phyloP scores from a whole-genome alignment of 352 stramenopile species.

The Phytophthora vignae region DNA sequence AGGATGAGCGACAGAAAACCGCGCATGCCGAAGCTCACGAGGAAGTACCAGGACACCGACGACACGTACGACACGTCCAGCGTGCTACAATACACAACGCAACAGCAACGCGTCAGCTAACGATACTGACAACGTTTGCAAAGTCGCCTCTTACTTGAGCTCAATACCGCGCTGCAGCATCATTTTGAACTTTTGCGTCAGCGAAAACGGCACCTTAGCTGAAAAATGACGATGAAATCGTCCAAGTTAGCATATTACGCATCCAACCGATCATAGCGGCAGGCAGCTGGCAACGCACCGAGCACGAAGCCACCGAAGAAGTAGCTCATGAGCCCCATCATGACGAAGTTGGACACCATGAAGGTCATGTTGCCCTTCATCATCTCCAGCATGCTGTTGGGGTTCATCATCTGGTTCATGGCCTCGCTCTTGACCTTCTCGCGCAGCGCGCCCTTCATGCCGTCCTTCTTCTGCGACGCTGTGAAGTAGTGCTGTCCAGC shows the following conservation, averaged over 20 bases:
- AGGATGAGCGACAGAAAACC: constrained; percentile 97
- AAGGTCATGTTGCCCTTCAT: constrained; percentile 99
- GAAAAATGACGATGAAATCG: constrained; percentile 1
- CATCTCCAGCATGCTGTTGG: constrained; percentile 97
- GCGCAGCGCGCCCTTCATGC: constrained; percentile 82
- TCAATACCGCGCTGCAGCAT: constrained; percentile 98
- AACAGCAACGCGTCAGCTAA: constrained; percentile 19
- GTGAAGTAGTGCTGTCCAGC: constrained; percentile 81
- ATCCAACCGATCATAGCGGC: neutral
- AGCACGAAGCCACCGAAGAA: constrained; percentile 99
- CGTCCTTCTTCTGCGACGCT: constrained; percentile 89
- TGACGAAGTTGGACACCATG: constrained; percentile 99
- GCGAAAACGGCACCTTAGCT: constrained; percentile 98
- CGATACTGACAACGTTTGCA: neutral
- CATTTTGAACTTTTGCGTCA: constrained; percentile 98
- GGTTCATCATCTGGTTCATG: constrained; percentile 96
- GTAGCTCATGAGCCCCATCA: constrained; percentile 99
- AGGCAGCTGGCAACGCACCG: constrained; percentile 45
- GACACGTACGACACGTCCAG: constrained; percentile 98
- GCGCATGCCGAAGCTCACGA: constrained; percentile 99
- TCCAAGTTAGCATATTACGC: neutral
- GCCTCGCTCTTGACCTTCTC: constrained; percentile 91
- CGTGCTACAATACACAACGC: constrained; percentile 57
- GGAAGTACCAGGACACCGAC: constrained; percentile 98
- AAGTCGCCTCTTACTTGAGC: constrained; percentile 71